Evolutionary conservation across 345 rosid genomes (phyloP).

Genomic region (Trapa incisa): DNA sequence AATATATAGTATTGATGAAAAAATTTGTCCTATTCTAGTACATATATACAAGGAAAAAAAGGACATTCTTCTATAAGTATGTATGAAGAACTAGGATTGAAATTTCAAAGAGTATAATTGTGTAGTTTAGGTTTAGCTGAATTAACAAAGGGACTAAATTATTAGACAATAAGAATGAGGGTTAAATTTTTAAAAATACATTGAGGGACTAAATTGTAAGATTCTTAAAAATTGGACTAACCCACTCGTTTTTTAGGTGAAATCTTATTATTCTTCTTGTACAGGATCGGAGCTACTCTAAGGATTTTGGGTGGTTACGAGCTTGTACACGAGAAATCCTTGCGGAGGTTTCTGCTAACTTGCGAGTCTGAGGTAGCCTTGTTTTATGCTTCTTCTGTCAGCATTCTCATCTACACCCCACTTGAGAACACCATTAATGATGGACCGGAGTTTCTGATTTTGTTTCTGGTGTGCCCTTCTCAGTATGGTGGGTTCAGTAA

Average conservation of each 20-base stretch:
- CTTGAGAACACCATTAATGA: neutral
- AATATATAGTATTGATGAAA: too few species aligned
- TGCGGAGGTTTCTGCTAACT: conserved; percentile 48
- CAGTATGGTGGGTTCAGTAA: conserved; percentile 88
- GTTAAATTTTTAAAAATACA: too few species aligned
- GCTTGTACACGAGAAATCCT: conserved; percentile 38
- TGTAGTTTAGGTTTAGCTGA: too few species aligned
- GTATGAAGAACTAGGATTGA: too few species aligned
- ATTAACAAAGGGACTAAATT: too few species aligned
- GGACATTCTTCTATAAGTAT: too few species aligned
- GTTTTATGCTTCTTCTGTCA: neutral
- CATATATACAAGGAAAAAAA: too few species aligned
- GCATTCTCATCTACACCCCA: neutral
- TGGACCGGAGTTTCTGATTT: neutral
- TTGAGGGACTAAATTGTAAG: too few species aligned
- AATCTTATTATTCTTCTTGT: conserved; percentile 11
- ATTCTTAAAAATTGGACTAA: too few species aligned
- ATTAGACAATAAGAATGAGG: too few species aligned
- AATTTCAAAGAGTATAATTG: too few species aligned
- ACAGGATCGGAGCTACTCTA: conserved; percentile 72
- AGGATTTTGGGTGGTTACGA: conserved; percentile 55
- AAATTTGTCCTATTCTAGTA: too few species aligned
- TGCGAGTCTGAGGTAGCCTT: conserved; percentile 71
- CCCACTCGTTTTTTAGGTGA: neutral
- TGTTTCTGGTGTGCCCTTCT: conserved; percentile 2